These are phyloP conservation scores for Nicotiana tabacum DNA, from an alignment of 257 asterid species.

Conservation along the genomic window DNA sequence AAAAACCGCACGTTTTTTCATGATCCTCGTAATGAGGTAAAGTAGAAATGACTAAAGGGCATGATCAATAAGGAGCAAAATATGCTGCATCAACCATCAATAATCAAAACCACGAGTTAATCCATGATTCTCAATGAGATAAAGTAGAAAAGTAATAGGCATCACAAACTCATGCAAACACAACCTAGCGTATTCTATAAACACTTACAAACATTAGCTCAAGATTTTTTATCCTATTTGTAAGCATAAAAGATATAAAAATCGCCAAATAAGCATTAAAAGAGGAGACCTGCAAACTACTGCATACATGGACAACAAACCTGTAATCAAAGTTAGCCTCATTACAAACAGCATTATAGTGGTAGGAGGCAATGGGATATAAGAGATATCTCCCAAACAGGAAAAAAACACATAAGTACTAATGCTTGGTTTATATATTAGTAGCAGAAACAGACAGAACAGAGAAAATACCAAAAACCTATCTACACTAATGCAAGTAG, in stretches of 20 bases:
- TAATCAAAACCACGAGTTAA: background rate
- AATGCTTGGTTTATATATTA: background rate
- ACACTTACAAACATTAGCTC: background rate
- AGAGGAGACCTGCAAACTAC: background rate
- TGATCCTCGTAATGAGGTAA: background rate
- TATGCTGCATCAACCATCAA: background rate
- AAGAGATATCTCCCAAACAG: background rate
- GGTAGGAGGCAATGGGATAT: conserved; percentile 6
- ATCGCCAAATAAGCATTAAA: background rate
- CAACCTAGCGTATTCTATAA: background rate
- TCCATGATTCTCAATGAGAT: background rate
- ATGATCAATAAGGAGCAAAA: background rate
- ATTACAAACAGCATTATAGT: background rate
- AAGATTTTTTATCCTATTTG: background rate
- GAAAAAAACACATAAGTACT: background rate
- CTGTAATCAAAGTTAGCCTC: background rate
- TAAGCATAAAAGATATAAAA: background rate
- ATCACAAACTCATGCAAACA: background rate
- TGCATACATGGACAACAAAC: background rate
- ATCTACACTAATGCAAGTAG: background rate
- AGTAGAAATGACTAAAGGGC: background rate
- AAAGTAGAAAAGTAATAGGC: background rate
- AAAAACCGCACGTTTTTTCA: background rate
- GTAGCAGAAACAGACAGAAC: background rate
- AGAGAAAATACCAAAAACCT: background rate